phyloP scores from a whole-genome alignment of 2,329 filamentous ascomycete genomes.

The Aspergillus felis region DNA sequence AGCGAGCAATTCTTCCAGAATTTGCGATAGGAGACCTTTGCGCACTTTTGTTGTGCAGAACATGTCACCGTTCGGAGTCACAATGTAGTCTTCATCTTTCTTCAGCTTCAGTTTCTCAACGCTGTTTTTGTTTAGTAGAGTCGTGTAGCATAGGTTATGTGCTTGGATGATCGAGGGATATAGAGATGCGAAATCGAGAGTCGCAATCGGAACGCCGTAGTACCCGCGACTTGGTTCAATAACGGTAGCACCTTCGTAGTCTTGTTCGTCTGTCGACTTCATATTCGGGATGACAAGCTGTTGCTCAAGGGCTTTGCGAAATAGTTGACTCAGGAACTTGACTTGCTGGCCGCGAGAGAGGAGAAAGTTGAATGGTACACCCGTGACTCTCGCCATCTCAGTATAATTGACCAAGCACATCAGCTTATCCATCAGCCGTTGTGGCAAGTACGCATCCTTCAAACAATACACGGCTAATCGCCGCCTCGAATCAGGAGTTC shows the following conservation, averaged over 20 bases:
- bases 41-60: slow-evolving; percentile 85
- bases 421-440: slow-evolving; percentile 92
- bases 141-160: slow-evolving; percentile 97
- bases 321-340: slow-evolving; percentile 95
- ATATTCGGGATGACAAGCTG: slow-evolving; percentile 91
- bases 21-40: slow-evolving; percentile 89
- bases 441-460: slow-evolving; percentile 94
- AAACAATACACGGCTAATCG: slow-evolving; percentile 92
- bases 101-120: slow-evolving; percentile 72
- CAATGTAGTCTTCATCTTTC: slow-evolving; percentile 92
- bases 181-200: slow-evolving; percentile 95
- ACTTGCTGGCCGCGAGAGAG: slow-evolving; percentile 91
- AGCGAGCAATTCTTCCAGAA: slow-evolving; percentile 87
- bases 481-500: slow-evolving; percentile 85
- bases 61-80: slow-evolving; percentile 90
- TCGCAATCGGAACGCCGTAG: slow-evolving; percentile 92
- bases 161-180: slow-evolving; percentile 99
- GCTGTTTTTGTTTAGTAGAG: slow-evolving; percentile 72
- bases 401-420: slow-evolving; percentile 99
- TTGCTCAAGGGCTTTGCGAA: slow-evolving; percentile 89
- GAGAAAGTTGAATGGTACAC: slow-evolving; percentile 93
- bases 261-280: slow-evolving; percentile 70
- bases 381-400: slow-evolving; percentile 98
- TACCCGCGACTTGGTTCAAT: slow-evolving; percentile 93
- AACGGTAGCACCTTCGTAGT: slow-evolving; percentile 96